Evolutionary conservation across 768 basidiomycete species (phyloP).

Genomic region (Cyclocybe aegerita): DNA sequence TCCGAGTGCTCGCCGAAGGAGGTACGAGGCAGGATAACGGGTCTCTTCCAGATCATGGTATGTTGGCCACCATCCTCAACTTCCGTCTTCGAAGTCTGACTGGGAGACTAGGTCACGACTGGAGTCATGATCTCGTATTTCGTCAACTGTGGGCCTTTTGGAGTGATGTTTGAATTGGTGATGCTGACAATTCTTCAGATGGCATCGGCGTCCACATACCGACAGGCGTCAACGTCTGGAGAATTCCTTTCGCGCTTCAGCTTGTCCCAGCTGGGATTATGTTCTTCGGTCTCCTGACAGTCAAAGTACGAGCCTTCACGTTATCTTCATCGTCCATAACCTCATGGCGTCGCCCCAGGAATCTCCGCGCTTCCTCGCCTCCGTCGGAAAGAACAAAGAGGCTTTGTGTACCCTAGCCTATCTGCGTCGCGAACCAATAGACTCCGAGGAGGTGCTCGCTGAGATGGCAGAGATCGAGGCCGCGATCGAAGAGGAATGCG

Average conservation of each 20-base stretch:
- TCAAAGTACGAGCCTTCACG: constrained; percentile 38
- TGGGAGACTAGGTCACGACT: constrained; percentile 50
- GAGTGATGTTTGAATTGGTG: neutral
- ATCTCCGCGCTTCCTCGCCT: constrained; percentile 77
- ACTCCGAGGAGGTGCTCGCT: constrained; percentile 45
- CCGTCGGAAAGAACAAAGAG: constrained; percentile 52
- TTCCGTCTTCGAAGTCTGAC: neutral
- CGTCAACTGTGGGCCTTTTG: constrained; percentile 57
- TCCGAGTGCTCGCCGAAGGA: constrained; percentile 87
- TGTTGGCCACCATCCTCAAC: neutral
- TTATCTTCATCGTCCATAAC: neutral
- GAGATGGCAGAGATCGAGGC: constrained; percentile 84
- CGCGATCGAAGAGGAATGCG: constrained; percentile 71
- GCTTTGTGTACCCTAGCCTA: constrained; percentile 64
- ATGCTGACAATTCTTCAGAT: constrained; percentile 31
- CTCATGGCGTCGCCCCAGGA: constrained; percentile 37
- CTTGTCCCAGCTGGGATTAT: constrained; percentile 75
- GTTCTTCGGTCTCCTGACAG: constrained; percentile 63
- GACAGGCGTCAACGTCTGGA: constrained; percentile 54
- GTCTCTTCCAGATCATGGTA: constrained; percentile 85
- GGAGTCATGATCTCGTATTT: constrained; percentile 89
- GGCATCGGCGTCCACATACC: constrained; percentile 58
- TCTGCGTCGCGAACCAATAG: constrained; percentile 45
- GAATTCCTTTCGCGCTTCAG: constrained; percentile 73
- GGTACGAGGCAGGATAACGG: constrained; percentile 83